Percentiles rank a stretch among this genome's conserved stretches.
phyloP scores from a whole-genome alignment of 1,284 basidiomycete species.

The Leccinum variabile region DNA sequence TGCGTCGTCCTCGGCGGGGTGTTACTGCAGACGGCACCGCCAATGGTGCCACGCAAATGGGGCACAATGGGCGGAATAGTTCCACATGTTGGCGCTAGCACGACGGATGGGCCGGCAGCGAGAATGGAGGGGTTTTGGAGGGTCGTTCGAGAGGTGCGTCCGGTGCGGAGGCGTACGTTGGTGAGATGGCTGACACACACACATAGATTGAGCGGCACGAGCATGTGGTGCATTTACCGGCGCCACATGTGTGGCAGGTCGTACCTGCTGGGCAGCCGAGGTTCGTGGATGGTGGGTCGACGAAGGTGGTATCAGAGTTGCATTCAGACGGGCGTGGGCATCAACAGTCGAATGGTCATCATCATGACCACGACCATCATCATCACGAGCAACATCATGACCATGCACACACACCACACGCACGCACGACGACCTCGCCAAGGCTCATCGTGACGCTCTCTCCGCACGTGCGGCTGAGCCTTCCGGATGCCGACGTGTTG shows the following conservation, averaged over 20 bases:
- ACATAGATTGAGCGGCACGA: slow-evolving; percentile 75
- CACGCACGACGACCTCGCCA: slow-evolving; percentile 32
- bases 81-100: neutral
- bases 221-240: slow-evolving; percentile 72
- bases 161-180: neutral
- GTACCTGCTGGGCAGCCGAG: slow-evolving; percentile 45
- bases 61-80: slow-evolving; percentile 14
- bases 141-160: slow-evolving; percentile 73
- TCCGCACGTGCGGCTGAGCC: slow-evolving; percentile 68
- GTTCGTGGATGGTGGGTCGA: slow-evolving; percentile 1
- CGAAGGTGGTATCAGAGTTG: neutral
- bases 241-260: slow-evolving; percentile 86
- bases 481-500: slow-evolving; percentile 74
- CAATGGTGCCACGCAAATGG: slow-evolving; percentile 31
- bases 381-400: slow-evolving; percentile 4
- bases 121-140: slow-evolving; percentile 75
- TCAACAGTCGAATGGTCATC: slow-evolving; percentile 13
- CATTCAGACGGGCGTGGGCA: neutral
- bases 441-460: slow-evolving; percentile 80
- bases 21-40: slow-evolving; percentile 83
- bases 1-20: slow-evolving; percentile 79
- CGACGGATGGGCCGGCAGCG: slow-evolving; percentile 8
- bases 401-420: neutral
- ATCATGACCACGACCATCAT: slow-evolving; percentile 6
- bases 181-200: neutral